These are phyloP conservation scores for Thermomyces lanuginosus DNA, from an alignment of 2,329 filamentous ascomycete genomes.

Conservation along the genomic window DNA sequence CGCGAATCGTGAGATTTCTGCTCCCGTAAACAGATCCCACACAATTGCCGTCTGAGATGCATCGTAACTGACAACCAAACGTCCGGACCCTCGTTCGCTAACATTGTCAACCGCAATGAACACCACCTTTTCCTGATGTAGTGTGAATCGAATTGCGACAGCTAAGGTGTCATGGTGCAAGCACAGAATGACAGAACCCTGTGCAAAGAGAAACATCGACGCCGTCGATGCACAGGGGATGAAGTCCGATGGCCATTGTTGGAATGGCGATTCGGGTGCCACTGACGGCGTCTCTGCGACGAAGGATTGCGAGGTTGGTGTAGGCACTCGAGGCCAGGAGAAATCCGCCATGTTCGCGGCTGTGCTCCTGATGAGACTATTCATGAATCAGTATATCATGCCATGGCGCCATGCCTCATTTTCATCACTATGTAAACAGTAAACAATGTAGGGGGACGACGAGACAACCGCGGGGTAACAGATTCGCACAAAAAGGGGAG, in stretches of 20 bases:
- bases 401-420: no score
- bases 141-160: conserved; percentile 70
- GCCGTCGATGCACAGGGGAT: conserved; percentile 83
- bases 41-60: conserved; percentile 80
- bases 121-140: conserved; percentile 67
- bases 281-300: conserved; percentile 34
- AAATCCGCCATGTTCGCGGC: conserved; percentile 37
- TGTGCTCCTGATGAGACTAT: conserved; percentile 4
- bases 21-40: conserved; percentile 87
- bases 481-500: no score
- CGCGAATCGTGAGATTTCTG: conserved; percentile 79
- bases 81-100: conserved; percentile 69
- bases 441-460: no score
- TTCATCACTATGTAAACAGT: no score
- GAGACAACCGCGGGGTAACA: no score
- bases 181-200: conserved; percentile 68
- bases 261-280: conserved; percentile 10
- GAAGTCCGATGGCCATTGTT: conserved; percentile 41
- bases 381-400: conserved; percentile 5
- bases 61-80: conserved; percentile 87
- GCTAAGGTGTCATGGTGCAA: conserved; percentile 84
- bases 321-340: conserved; percentile 43
- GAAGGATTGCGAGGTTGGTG: conserved; percentile 38
- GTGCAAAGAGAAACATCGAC: conserved; percentile 74
- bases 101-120: conserved; percentile 81